Conservation (phyloP, 2,329 filamentous ascomycete genomes). For the Fusarium beomiforme region DNA sequence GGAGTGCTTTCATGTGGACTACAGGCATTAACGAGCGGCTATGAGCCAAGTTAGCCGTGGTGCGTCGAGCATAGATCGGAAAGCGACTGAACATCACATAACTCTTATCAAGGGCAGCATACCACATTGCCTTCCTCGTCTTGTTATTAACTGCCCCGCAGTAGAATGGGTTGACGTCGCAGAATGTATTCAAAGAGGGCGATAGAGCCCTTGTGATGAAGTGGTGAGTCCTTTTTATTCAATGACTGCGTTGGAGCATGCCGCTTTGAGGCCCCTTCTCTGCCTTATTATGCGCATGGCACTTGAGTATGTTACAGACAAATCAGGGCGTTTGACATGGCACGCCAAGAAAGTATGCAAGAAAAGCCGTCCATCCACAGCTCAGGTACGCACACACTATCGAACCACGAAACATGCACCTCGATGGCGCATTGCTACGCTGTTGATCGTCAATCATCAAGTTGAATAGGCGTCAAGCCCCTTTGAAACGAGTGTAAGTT, state of each 20-base stretch:
- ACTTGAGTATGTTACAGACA: constrained; percentile 15
- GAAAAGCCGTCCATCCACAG: constrained; percentile 31
- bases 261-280: constrained; percentile 28
- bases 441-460: constrained; percentile 20
- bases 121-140: not conserved
- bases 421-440: constrained; percentile 33
- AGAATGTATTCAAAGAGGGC: constrained; percentile 11
- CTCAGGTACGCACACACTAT: constrained; percentile 35
- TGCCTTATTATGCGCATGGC: constrained; percentile 12
- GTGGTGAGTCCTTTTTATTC: not conserved
- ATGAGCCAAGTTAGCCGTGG: not conserved
- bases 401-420: constrained; percentile 34
- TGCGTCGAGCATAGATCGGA: not conserved
- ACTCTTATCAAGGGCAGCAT: constrained; percentile 6
- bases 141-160: constrained; percentile 14
- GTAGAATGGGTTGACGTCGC: constrained; percentile 6
- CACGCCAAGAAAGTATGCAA: constrained; percentile 22
- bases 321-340: constrained; percentile 13
- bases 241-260: constrained; percentile 16
- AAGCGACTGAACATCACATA: constrained; percentile 9
- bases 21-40: constrained; percentile 6
- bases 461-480: constrained; percentile 11
- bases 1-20: constrained; percentile 13
- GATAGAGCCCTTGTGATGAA: constrained; percentile 11
- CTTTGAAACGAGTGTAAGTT: constrained; percentile 13